phyloP scores from a whole-genome alignment of 345 rosid species.

The Kandelia obovata region DNA sequence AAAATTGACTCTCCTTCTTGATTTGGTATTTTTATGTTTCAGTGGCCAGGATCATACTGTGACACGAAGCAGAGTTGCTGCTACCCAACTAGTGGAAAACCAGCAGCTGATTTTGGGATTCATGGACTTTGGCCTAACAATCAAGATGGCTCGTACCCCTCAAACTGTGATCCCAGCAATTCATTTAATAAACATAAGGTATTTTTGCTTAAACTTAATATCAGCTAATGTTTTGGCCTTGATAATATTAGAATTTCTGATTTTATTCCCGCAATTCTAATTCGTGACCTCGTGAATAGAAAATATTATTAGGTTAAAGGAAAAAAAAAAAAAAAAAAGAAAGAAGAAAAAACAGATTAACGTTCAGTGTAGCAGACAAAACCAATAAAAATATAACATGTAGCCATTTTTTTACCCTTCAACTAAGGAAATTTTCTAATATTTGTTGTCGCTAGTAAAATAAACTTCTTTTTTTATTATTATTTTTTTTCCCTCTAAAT shows the following conservation, averaged over 20 bases:
- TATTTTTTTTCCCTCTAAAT: background rate
- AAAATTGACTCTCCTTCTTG: background rate
- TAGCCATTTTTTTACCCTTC: too few relatives aligned
- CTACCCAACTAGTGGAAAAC: constrained; percentile 82
- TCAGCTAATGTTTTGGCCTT: background rate
- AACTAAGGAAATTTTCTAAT: too few relatives aligned
- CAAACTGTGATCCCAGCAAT: constrained; percentile 57
- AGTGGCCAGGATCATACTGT: constrained; percentile 99
- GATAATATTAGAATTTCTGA: background rate
- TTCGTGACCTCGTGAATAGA: too few relatives aligned
- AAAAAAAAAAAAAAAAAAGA: too few relatives aligned
- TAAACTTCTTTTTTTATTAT: background rate
- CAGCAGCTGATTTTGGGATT: constrained; percentile 82
- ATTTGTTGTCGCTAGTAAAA: too few relatives aligned
- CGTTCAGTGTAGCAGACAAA: too few relatives aligned
- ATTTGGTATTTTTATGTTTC: background rate
- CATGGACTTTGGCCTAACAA: constrained; percentile 97
- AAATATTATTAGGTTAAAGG: too few relatives aligned
- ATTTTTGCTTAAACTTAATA: background rate
- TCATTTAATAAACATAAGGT: constrained; percentile 60
- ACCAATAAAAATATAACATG: too few relatives aligned
- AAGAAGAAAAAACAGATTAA: too few relatives aligned
- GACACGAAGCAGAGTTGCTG: constrained; percentile 67
- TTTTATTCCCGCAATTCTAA: too few relatives aligned
- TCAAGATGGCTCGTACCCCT: constrained; percentile 73